These are phyloP conservation scores for Lipomyces spencermartinsiae DNA, from an alignment of 805 yeast species.

Conservation along the genomic window DNA sequence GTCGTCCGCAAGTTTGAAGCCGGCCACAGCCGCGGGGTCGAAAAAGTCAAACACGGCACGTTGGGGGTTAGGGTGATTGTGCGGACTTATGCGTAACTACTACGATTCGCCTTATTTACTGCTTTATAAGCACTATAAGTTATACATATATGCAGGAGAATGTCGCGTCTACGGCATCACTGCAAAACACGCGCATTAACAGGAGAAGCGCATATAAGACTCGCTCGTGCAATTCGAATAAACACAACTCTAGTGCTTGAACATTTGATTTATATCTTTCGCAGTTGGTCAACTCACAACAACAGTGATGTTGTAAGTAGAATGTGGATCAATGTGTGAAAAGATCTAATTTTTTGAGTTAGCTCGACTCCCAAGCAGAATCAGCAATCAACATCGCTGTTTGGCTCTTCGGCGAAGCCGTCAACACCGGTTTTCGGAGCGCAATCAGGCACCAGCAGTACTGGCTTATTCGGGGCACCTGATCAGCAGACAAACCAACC, in stretches of 20 bases:
- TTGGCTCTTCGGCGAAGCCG: conserved; percentile 23
- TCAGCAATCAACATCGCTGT: conserved; percentile 18
- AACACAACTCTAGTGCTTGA: too few relatives aligned
- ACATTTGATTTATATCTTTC: background rate
- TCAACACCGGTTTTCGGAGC: conserved; percentile 20
- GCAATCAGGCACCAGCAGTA: conserved; percentile 3
- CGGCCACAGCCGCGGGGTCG: background rate
- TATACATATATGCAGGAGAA: background rate
- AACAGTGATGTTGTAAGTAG: background rate
- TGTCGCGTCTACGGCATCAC: background rate
- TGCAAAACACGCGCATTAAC: background rate
- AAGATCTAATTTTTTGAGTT: background rate
- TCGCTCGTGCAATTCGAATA: too few relatives aligned
- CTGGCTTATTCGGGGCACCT: conserved; percentile 11
- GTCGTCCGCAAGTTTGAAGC: background rate
- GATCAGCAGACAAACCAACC: conserved; percentile 10
- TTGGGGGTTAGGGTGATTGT: background rate
- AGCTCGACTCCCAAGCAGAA: conserved; percentile 21
- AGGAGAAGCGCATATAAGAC: background rate
- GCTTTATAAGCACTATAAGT: background rate
- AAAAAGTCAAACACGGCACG: too few relatives aligned
- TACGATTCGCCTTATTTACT: background rate
- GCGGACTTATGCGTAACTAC: background rate
- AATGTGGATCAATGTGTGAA: too few relatives aligned
- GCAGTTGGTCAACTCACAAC: background rate